Evolutionary conservation across 306 rosid genomes (phyloP), one percentile per base, ranked within the genome.

Genomic region (Aeschynomene evenia): DNA sequence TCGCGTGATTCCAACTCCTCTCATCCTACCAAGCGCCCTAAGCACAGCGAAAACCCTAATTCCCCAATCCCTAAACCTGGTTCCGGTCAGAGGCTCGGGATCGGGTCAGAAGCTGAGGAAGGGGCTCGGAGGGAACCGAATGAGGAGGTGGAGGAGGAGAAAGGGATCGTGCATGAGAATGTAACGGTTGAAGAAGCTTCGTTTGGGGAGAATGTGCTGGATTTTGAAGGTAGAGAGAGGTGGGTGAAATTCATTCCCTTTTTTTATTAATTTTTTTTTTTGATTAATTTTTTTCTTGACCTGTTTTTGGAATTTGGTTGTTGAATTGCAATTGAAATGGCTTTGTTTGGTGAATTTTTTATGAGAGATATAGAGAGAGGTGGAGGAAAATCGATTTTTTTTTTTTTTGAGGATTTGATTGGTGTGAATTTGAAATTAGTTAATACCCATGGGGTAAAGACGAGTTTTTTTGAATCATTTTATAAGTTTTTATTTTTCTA

Each of bases 141-240:
- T 9, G 40, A 36, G 40, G 40, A 37, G 37, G 63, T 59, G 13
- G 86, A 67, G 56, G 34, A 55, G 66, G 71, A 69, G 70, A 68
- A 23, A 73, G 31, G 28, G 50, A 12, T 33, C 39, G 14, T 22
- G 76, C 62, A 24, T 20, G 79, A 80, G 12, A 73, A 61, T 70
- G 75, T 63, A n/a, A n/a, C 20, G 79, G 19, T 14, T 14, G 83
- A 81, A 68, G 96, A 94, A 77, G 91, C 89, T 64, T 87, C 89
- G 1, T 91, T 83, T 22, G 99, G 96, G n/a, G 99, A 91, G 39
- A 94, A 94, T 81, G 85, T 78, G 59, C 74, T 81, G 91, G 97
- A 89, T 64, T 78, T 81, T 64, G 99, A 91, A 81, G 89, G 87
- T 67, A 85, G 97, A 90, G 91, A 84, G 28, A 94, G 99, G 99